Evolutionary conservation across 306 rosid genomes (phyloP), one percentile per base, ranked within the genome.

Genomic region (Dalbergia cochinchinensis): DNA sequence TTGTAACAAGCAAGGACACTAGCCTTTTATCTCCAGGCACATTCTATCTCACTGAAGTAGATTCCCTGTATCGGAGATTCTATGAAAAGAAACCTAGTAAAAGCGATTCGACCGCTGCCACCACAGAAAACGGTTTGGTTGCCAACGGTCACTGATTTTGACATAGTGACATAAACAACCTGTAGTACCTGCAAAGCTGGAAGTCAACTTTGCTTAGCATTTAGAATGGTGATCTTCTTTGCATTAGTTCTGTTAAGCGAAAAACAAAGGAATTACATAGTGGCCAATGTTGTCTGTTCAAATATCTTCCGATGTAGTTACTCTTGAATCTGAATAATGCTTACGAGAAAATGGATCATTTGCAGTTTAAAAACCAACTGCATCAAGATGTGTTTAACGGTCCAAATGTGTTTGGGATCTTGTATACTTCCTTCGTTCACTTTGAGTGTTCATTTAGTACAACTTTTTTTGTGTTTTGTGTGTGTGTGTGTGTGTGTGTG

Each of bases 11-110:
- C 91, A 88, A 90, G 89, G 97, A 94, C 67, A 68, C 48, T 39
- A 88, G 91, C 86, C 88, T 85, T 76, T 71, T 92, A 81, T 41
- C 88, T 51, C 82, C 88, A 39, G 96, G 97, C 74, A 88, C 98
- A 14, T 94, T 79, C 90, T 94, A 94, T 86, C 97, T 92, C 35
- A 90, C 93, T 1, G 89, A 89, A 87, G 96, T 94, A 7, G 98
- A 94, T 77, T 83, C 92, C 55, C 84, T 82, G 85, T 92, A 92
- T 65, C 83, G 97, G 71, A 86, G 98, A 85, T 94, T 92, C 90
- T 94, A 90, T 12, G 80, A 85, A 58, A 81, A 85, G 90, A 92
- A 91, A 87, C 69, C 70, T 8, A 79, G 69, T 11, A 70, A 71
- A 50, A 71, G 37, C 39, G 37, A 20, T 60, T 22, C 19, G 60